Percentiles rank a stretch among this genome's conserved stretches.
phyloP scores from a whole-genome alignment of 352 stramenopile species.

The Aphanomyces euteiches region DNA sequence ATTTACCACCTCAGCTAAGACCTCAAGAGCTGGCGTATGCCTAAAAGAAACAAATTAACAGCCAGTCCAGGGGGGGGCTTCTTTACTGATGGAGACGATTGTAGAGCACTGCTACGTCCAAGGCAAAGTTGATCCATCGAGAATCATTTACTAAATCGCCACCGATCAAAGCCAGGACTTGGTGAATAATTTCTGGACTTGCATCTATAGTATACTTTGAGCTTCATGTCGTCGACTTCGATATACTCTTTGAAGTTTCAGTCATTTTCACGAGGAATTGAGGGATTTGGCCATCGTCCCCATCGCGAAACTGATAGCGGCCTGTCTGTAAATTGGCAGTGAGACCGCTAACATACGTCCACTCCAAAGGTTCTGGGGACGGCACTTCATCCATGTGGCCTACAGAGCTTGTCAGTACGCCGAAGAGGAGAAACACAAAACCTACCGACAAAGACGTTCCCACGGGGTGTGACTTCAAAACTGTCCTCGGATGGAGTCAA shows the following conservation, averaged over 20 bases:
- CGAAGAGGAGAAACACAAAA: not conserved
- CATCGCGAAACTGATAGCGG: constrained; percentile 56
- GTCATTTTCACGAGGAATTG: constrained; percentile 36
- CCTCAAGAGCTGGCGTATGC: not conserved
- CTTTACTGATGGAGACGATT: constrained; percentile 39
- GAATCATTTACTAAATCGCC: constrained; percentile 32
- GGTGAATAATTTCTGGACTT: constrained; percentile 31
- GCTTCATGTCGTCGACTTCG: not conserved
- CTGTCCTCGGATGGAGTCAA: constrained; percentile 40
- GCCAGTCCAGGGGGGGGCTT: too few relatives aligned
- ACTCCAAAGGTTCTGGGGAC: not conserved
- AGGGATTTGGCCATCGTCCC: constrained; percentile 35
- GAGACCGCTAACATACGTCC: constrained; percentile 42
- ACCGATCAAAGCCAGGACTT: too few relatives aligned
- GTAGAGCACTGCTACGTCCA: constrained; percentile 50
- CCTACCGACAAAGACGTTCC: constrained; percentile 14
- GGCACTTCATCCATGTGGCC: constrained; percentile 48
- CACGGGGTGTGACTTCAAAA: not conserved
- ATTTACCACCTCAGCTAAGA: not conserved
- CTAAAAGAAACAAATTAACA: not conserved
- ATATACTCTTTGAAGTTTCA: constrained; percentile 1
- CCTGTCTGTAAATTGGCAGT: constrained; percentile 42
- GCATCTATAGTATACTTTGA: constrained; percentile 17
- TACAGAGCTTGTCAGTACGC: constrained; percentile 23
- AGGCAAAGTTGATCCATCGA: constrained; percentile 42